Conservation (phyloP, 495 filamentous ascomycete genomes). For the Podospora australis region DNA sequence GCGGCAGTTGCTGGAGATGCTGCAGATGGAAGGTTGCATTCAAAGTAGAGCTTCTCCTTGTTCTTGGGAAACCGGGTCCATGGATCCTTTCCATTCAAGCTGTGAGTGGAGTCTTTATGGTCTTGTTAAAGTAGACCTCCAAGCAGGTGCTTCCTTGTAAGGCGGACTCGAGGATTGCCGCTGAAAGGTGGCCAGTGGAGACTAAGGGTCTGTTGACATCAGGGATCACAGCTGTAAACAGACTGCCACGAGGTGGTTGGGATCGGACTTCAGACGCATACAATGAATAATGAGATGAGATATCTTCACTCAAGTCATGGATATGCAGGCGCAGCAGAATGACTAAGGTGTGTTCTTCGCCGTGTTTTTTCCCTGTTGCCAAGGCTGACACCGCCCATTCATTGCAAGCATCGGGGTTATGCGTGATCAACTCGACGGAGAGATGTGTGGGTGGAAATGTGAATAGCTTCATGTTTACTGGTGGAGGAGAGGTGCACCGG, state of each 20-base stretch:
- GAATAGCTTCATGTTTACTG: background rate
- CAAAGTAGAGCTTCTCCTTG: background rate
- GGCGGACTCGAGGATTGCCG: background rate
- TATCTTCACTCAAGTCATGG: background rate
- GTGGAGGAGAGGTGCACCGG: background rate
- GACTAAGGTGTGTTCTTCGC: background rate
- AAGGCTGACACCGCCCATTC: background rate
- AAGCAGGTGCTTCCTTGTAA: background rate
- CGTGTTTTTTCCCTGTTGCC: background rate
- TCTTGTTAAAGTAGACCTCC: background rate
- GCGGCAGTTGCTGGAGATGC: background rate
- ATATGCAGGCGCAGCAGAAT: background rate
- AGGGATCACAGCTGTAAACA: background rate
- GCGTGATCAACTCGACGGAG: background rate
- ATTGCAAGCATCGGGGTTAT: background rate
- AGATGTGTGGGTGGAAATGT: background rate
- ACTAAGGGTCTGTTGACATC: background rate
- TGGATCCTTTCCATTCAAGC: background rate
- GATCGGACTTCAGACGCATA: background rate
- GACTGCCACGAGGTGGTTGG: background rate
- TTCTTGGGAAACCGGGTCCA: background rate
- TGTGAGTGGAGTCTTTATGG: background rate
- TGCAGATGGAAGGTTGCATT: background rate
- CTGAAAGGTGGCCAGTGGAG: background rate
- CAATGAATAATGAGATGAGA: background rate